Evolutionary conservation across 2,329 filamentous ascomycete species (phyloP), one percentile per base, ranked within the genome.

Genomic region (Epichloe amarillans): DNA sequence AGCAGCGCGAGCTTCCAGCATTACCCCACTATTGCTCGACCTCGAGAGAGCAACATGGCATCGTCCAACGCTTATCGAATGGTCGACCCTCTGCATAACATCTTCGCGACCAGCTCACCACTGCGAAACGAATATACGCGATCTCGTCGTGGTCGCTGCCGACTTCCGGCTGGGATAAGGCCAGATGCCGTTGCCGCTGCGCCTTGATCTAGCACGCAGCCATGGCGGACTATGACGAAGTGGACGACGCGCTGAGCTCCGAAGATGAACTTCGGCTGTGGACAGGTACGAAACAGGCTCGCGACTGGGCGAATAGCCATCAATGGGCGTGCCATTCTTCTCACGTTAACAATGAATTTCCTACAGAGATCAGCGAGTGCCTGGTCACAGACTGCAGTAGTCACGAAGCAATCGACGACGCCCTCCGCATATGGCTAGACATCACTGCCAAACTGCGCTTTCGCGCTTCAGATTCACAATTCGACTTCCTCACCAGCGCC

Each of bases 231-330:
- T 79, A 80, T 69, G 84, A 89, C 53, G 62, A 61, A 52, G 53
- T 78, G 62, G 77, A 76, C 60, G 77, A 80, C 67, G 76, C 74
- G 15, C 21, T 50, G 46, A 50, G 46, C 63, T 76, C 87, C 67
- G 84, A 90, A 69, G 83, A 81, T 67, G 87, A 88, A 71, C 79
- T 88, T 67, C 83, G 90, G 69, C 89, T 95, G 72, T 96, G 89
- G 91, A 76, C 83, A 69, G 86, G 90, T 95, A 58, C 58, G 67
- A 63, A 49, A 36, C 4, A 17, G 30, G 15, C 14, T 47, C 15
- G 43, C 21, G 12, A 11, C 37, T 15, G 2, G 14, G 23, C n/a
- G 19, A 7, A 17, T 43, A 4, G 4, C 17, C 17, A n/a, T 33
- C 26, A 6, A 41, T 41, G 15, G 21, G n/a, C 5, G 37, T 3